A percentile compares a stretch with the other conserved stretches of the same genome.
Evolutionary conservation across 75 land plant genomes (phyloP).

Genomic region (Selaginella tamariscina): DNA sequence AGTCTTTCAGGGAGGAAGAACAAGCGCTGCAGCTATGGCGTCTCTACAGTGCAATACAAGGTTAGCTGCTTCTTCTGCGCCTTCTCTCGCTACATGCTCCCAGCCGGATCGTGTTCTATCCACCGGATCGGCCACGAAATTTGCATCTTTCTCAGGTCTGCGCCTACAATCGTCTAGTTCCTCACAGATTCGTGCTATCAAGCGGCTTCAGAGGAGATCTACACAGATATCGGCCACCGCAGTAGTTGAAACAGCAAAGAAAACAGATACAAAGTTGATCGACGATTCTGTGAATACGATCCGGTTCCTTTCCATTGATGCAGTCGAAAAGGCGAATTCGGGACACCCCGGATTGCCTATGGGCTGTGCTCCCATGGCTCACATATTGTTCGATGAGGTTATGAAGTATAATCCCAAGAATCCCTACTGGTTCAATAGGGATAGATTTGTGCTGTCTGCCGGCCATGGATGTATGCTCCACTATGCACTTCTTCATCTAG

Average conservation of each 20-base stretch:
- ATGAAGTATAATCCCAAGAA: slow-evolving; percentile 92
- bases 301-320: slow-evolving; percentile 78
- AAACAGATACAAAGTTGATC: slow-evolving; percentile 37
- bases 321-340: slow-evolving; percentile 95
- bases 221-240: not conserved
- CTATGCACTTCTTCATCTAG: slow-evolving; percentile 86
- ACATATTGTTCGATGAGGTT: slow-evolving; percentile 84
- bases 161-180: not conserved
- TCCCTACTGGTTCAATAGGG: slow-evolving; percentile 87
- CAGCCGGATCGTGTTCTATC: not conserved
- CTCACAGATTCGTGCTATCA: not conserved
- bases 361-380: slow-evolving; percentile 97
- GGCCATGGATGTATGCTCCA: slow-evolving; percentile 99
- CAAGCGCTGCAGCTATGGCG: not conserved
- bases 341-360: slow-evolving; percentile 97
- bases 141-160: not conserved
- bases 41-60: not conserved
- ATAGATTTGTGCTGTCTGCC: slow-evolving; percentile 84
- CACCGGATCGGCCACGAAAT: too few species aligned
- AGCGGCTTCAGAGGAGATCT: not conserved
- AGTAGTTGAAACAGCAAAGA: not conserved
- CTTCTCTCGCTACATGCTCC: not conserved
- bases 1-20: not conserved
- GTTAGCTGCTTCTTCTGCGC: not conserved
- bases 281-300: slow-evolving; percentile 84